Evolutionary conservation across 768 basidiomycete species (phyloP).

Genomic region (Lentinula sp.): DNA sequence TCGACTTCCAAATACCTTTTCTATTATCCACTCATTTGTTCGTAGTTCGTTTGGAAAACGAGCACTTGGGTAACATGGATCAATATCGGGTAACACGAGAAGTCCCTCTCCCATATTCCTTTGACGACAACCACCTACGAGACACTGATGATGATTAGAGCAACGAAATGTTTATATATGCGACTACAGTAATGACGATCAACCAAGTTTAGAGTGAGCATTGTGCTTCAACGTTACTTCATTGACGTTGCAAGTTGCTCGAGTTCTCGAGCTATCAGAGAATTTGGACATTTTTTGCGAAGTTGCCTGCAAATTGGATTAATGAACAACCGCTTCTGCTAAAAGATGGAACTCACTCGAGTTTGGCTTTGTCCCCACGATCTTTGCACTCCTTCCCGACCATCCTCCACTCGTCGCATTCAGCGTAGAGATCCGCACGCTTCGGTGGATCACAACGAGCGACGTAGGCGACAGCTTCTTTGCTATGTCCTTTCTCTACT

Average conservation of each 20-base stretch:
- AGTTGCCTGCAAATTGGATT: slow-evolving; percentile 47
- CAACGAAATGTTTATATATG: not conserved
- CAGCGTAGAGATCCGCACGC: slow-evolving; percentile 81
- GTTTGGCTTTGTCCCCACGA: slow-evolving; percentile 71
- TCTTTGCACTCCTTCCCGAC: slow-evolving; percentile 91
- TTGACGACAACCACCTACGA: slow-evolving; percentile 42
- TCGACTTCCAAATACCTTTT: not conserved
- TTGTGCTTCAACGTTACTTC: too few relatives aligned
- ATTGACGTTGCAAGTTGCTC: slow-evolving; percentile 48
- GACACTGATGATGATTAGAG: slow-evolving; percentile 28
- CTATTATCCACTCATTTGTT: not conserved
- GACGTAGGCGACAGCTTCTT: slow-evolving; percentile 76
- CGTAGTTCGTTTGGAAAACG: slow-evolving; percentile 80
- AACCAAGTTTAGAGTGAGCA: too few relatives aligned
- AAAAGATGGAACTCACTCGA: slow-evolving; percentile 61
- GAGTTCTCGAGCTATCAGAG: slow-evolving; percentile 72
- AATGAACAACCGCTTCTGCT: not conserved
- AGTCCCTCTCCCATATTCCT: slow-evolving; percentile 73
- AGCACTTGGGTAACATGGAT: slow-evolving; percentile 90
- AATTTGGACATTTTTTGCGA: slow-evolving; percentile 70
- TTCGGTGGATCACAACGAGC: slow-evolving; percentile 78
- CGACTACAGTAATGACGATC: not conserved
- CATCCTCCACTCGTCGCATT: slow-evolving; percentile 85
- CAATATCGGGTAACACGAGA: slow-evolving; percentile 87
- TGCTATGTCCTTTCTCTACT: slow-evolving; percentile 63